Conservation (phyloP, 495 filamentous ascomycete genomes). For the Aspergillus baeticus region DNA sequence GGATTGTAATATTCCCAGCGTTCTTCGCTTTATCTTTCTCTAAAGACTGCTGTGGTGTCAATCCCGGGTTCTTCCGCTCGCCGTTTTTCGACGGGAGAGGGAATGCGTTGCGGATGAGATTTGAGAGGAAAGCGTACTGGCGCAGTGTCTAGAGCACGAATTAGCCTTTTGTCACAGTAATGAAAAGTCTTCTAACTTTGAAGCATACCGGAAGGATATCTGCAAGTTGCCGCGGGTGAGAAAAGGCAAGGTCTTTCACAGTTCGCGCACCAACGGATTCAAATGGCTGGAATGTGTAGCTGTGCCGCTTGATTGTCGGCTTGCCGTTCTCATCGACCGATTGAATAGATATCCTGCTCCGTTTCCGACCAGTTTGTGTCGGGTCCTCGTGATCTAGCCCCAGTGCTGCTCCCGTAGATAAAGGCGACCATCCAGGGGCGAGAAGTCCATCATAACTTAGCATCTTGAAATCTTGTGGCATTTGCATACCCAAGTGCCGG, state of each 20-base stretch:
- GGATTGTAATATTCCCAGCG: slow-evolving; percentile 20
- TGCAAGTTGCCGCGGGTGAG: slow-evolving; percentile 81
- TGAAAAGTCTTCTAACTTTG: neutral
- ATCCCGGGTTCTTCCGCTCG: slow-evolving; percentile 3
- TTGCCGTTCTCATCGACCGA: slow-evolving; percentile 37
- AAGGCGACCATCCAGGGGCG: slow-evolving; percentile 46
- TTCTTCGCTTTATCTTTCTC: slow-evolving; percentile 11
- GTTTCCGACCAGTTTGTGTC: slow-evolving; percentile 28
- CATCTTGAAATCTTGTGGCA: slow-evolving; percentile 53
- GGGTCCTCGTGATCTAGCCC: slow-evolving; percentile 23
- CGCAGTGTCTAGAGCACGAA: slow-evolving; percentile 51
- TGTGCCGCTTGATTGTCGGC: slow-evolving; percentile 52
- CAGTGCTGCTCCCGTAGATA: slow-evolving; percentile 22
- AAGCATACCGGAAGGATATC: slow-evolving; percentile 63
- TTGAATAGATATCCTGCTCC: slow-evolving; percentile 33
- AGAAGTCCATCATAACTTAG: slow-evolving; percentile 68
- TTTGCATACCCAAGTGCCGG: slow-evolving; percentile 54
- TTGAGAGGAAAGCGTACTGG: slow-evolving; percentile 70
- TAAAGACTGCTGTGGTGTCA: neutral
- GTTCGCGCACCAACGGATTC: slow-evolving; percentile 67
- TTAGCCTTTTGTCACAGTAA: neutral
- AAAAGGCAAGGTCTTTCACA: slow-evolving; percentile 74
- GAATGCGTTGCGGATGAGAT: slow-evolving; percentile 63
- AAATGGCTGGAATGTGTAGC: slow-evolving; percentile 67
- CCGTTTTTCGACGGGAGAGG: slow-evolving; percentile 22